Evolutionary conservation across 2,329 filamentous ascomycete species (phyloP), one percentile per base, ranked within the genome.

Genomic region (Tolypocladium tundrense): DNA sequence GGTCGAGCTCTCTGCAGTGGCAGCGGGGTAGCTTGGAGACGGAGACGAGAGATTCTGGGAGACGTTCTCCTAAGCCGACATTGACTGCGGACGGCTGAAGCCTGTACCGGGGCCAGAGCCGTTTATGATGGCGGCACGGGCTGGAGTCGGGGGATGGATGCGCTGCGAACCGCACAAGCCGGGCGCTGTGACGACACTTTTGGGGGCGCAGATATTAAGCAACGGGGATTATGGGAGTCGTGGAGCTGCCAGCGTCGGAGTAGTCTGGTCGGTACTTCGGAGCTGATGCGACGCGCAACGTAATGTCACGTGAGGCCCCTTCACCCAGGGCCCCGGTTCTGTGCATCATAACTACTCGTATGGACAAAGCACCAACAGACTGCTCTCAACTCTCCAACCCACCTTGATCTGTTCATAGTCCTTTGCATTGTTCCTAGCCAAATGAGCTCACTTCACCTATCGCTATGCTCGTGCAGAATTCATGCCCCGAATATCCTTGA

Each of bases 21-120:
- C 65, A 62, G 69, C 64, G 67, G 69, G 69, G 68, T 68, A 69
- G 68, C 69, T 71, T 63, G 59, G 59, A 63, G 58, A 60, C 56
- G 41, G 54, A 56, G 57, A 60, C 58, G 57, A 60, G 59, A 59
- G 58, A 27, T 60, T 48, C 40, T 35, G 7, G 35, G n/a, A n/a
- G 52, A 33, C 53, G 62, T 60, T 60, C 63, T 61, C 62, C 62
- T 63, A 64, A 59, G 59, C 55, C 62, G 61, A 61, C 60, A 67
- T 67, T 60, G 64, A 66, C 61, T 60, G 62, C 51, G 7, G 52
- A 54, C 35, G 52, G 37, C 52, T 31, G 52, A 31, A 39, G 52
- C 37, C 35, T 40, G 37, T 3, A 33, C 21, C 2, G 37, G 39
- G 19, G 9, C 37, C 52, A 41, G 37, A 16, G 52, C 14, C 24